Percentiles rank a stretch among this genome's conserved stretches.
phyloP scores from a whole-genome alignment of 2,329 filamentous ascomycete genomes.

The Cordyceps javanica region DNA sequence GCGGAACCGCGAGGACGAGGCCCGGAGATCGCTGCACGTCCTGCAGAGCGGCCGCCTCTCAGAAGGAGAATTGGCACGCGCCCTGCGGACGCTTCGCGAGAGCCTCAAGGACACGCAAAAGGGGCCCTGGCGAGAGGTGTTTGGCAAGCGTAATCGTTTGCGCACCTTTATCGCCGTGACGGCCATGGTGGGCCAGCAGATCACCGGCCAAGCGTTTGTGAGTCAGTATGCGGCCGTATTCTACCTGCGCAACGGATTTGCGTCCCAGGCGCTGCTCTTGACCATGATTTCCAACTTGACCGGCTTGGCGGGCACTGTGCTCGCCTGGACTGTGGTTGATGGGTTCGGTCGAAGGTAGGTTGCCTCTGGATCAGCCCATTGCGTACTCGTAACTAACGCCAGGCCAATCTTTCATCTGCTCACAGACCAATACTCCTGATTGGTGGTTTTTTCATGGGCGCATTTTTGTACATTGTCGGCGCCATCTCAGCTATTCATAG shows the following conservation, averaged over 20 bases:
- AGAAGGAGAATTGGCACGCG: slow-evolving; percentile 20
- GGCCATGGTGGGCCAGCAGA: slow-evolving; percentile 26
- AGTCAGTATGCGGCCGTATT: slow-evolving; percentile 24
- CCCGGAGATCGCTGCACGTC: slow-evolving; percentile 24
- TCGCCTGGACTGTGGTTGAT: slow-evolving; percentile 22
- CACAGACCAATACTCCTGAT: slow-evolving; percentile 18
- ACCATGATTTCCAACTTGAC: slow-evolving; percentile 17
- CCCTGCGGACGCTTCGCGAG: slow-evolving; percentile 18
- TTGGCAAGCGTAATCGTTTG: slow-evolving; percentile 16
- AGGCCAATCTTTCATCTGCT: background rate
- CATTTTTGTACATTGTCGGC: slow-evolving; percentile 21
- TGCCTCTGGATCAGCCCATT: background rate
- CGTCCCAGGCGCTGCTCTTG: slow-evolving; percentile 20
- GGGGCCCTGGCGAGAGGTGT: slow-evolving; percentile 20
- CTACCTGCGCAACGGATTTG: slow-evolving; percentile 23
- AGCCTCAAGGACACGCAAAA: slow-evolving; percentile 16
- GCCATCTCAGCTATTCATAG: slow-evolving; percentile 11
- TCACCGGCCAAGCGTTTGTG: slow-evolving; percentile 26
- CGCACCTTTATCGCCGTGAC: slow-evolving; percentile 21
- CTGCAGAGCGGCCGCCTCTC: slow-evolving; percentile 23
- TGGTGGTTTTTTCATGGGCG: slow-evolving; percentile 20
- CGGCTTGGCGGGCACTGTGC: slow-evolving; percentile 11
- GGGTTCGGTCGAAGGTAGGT: slow-evolving; percentile 17
- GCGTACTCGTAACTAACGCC: background rate
- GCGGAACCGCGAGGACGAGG: slow-evolving; percentile 28